Conservation (phyloP, 192 early-diverging fungal species). For the Chytriomyces sp. region DNA sequence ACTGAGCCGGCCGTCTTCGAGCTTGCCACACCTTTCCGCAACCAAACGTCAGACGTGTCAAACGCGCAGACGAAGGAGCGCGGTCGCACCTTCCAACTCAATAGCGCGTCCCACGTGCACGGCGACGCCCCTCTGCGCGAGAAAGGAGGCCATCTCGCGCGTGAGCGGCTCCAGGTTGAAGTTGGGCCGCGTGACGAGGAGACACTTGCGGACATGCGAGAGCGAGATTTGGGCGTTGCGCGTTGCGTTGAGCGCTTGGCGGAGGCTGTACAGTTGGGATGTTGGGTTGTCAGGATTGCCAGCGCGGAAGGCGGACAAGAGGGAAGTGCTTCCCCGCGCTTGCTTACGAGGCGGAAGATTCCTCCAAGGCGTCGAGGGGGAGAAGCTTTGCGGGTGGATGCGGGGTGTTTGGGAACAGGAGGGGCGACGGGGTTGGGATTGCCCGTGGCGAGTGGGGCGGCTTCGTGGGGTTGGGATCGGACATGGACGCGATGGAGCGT, state of each 20-base stretch:
- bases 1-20: not conserved
- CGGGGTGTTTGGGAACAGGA: not conserved
- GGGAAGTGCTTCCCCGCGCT: not conserved
- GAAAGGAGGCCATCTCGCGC: not conserved
- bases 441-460: too few species aligned
- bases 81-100: not conserved
- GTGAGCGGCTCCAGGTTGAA: slow-evolving; percentile 12
- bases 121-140: not conserved
- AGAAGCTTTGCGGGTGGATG: not conserved
- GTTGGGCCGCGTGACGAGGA: slow-evolving; percentile 14
- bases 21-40: too few species aligned
- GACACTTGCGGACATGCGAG: not conserved
- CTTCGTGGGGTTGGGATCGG: not conserved
- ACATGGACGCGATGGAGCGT: not conserved
- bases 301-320: not conserved
- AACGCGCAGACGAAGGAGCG: too few species aligned
- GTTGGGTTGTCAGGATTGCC: not conserved
- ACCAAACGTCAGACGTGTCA: too few species aligned
- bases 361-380: too few species aligned
- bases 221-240: slow-evolving; percentile 6
- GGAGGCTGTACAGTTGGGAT: not conserved
- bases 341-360: not conserved
- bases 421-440: not conserved
- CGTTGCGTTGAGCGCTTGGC: slow-evolving; percentile 12
- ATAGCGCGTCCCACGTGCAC: not conserved